Evolutionary conservation across 768 basidiomycete species (phyloP), one percentile per base, ranked within the genome.

Genomic region (Kwoniella botswanensis): DNA sequence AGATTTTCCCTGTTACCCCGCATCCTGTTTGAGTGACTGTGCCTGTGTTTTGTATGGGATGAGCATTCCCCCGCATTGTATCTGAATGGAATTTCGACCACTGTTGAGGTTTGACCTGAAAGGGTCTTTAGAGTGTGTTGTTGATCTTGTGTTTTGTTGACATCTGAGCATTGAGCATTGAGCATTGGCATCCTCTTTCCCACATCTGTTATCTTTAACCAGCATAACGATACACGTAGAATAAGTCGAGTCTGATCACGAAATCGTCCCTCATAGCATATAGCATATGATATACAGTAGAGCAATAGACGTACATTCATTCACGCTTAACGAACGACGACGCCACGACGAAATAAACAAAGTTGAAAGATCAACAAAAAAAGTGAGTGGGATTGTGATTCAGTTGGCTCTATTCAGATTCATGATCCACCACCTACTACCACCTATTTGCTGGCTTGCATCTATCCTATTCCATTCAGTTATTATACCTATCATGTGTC

Each of bases 51-150:
- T 26, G 7, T 5, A 35, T 55, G 42, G 61, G 17, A 22, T 13
- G 61, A 21, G 61, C 42, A 2, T 63, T 63, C 44, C 62, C 62
- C 62, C 62, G 62, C 46, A 54, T 63, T 63, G 4, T 1, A 13
- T 43, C 12, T 43, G 11, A 13, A 15, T n/a, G 24, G 50, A 18
- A 24, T 26, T 26, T 53, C 42, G 59, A 43, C 43, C 24, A 46
- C 26, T 29, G 0, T 7, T 0, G 35, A 35, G 35, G 35, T 35
- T 54, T 56, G 46, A 50, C 46, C 46, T 50, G 46, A 35, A 50
- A 50, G 22, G 52, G 54, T 65, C 18, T 53, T 65, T 12, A 35
- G 35, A 35, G 35, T 57, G 53, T 53, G 29, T 55, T 55, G 50
- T 65, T 65, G 53, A 56, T 65, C 41, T 44, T 21, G 53, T 65